Percentiles rank a stretch among this genome's conserved stretches.
Evolutionary conservation across 768 basidiomycete species (phyloP).

Genomic region (Boletus rex-veris): DNA sequence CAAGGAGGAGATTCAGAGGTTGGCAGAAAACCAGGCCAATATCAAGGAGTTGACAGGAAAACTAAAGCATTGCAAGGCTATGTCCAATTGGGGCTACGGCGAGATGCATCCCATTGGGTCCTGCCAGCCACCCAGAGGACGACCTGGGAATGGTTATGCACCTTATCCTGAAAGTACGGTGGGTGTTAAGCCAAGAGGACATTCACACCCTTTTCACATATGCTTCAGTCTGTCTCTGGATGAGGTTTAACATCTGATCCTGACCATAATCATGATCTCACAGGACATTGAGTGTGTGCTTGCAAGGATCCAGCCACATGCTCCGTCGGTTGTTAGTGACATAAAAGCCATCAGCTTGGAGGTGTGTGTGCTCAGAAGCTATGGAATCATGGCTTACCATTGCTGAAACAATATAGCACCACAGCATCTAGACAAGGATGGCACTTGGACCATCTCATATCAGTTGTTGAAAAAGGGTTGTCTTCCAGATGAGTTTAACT

Average conservation of each 20-base stretch:
- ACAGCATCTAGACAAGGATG: neutral
- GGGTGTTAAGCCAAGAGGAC: no score
- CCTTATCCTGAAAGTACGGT: no score
- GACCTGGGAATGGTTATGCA: no score
- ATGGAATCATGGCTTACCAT: constrained; percentile 2
- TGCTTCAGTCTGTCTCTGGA: no score
- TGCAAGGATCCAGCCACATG: no score
- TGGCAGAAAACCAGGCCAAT: constrained; percentile 1
- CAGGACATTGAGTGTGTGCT: no score
- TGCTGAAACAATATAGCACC: constrained; percentile 13
- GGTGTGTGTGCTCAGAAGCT: no score
- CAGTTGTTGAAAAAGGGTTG: constrained; percentile 6
- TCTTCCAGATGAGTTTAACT: neutral
- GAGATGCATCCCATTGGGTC: neutral
- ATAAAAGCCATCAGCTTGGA: no score
- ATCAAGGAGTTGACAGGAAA: neutral
- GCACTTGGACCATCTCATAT: constrained; percentile 1
- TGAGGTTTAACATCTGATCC: no score
- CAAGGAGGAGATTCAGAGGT: accelerated
- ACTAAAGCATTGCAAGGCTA: neutral
- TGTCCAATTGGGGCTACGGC: neutral
- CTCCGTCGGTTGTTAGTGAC: no score
- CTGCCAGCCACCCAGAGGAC: neutral
- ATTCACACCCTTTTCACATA: no score
- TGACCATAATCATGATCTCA: no score